Percentiles rank a stretch among this genome's conserved stretches.
phyloP scores from a whole-genome alignment of 805 yeast genomes.

The Sugiyamaella marilandica region DNA sequence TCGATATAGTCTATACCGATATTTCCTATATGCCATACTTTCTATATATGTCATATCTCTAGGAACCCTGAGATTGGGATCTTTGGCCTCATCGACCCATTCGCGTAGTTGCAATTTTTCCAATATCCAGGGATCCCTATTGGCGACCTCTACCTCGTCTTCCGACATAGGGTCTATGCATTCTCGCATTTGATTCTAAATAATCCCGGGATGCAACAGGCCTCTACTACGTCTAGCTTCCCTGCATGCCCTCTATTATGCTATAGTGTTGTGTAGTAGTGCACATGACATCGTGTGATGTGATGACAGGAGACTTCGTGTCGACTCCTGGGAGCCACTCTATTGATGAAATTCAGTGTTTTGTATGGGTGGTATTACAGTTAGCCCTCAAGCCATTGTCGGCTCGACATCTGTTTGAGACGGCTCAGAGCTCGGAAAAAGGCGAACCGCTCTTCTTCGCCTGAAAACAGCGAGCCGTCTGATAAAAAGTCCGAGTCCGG shows the following conservation, averaged over 20 bases:
- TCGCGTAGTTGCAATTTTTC: constrained; percentile 11
- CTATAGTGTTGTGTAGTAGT: too few species aligned
- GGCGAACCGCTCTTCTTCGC: constrained; percentile 95
- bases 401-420: constrained; percentile 87
- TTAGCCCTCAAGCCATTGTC: constrained; percentile 56
- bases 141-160: constrained; percentile 8
- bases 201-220: too few species aligned
- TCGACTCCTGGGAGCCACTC: too few species aligned
- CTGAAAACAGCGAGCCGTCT: constrained; percentile 47
- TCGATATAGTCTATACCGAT: too few species aligned
- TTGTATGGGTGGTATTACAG: too few species aligned
- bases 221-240: too few species aligned
- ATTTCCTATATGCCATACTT: too few species aligned
- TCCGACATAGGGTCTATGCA: constrained; percentile 14
- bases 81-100: constrained; percentile 17
- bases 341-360: neutral
- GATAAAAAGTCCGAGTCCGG: constrained; percentile 55
- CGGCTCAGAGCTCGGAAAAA: constrained; percentile 93
- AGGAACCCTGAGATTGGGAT: constrained; percentile 10
- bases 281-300: too few species aligned
- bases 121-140: constrained; percentile 15
- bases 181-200: too few species aligned
- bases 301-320: too few species aligned
- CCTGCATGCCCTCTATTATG: too few species aligned
- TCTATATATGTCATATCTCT: too few species aligned